Evolutionary conservation across 2,329 filamentous ascomycete species (phyloP), one percentile per base, ranked within the genome.

Genomic region (Diplodia mutila): DNA sequence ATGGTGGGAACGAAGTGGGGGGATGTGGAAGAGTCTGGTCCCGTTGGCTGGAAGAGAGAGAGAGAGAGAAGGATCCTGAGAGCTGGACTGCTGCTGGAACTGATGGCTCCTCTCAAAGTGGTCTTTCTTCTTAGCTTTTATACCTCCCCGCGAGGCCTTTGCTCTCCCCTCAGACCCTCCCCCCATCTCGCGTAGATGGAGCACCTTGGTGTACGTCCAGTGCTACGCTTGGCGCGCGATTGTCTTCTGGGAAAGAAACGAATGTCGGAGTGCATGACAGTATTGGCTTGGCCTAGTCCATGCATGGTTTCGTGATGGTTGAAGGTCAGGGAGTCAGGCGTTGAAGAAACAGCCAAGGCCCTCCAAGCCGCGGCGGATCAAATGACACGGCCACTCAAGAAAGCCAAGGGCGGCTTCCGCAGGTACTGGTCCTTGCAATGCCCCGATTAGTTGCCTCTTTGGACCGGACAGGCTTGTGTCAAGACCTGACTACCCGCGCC

Each of bases 221-320:
- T 27, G n/a, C 55, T 46, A 46, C 21, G 37, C 34, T 59, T 46
- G 37, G 53, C 53, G 53, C 53, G 53, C 53, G 53, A 55, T 46
- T 1, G 32, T 23, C 11, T 37, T 59, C 55, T 59, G 37, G 55
- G 55, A 59, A 59, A 59, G 55, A 59, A 37, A 46, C 55, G 46
- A 59, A 46, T 21, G 32, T 21, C 11, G 4, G 12, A 59, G 23
- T 59, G 55, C 55, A 37, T 25, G 37, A 46, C 55, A 59, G 55
- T 59, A 59, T 59, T 59, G 55, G 55, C 55, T 59, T 59, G 55
- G 55, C 55, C 34, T 21, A 21, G 54, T 5, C 39, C 39, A 18
- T 42, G 39, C 32, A 32, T 11, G n/a, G 11, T 16, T 34, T 23
- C 21, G 54, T 39, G 34, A 46, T 27, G 16, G 21, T 14, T 5